Conservation (phyloP, 2,329 filamentous ascomycete species). For the Aureobasidium pullulans region DNA sequence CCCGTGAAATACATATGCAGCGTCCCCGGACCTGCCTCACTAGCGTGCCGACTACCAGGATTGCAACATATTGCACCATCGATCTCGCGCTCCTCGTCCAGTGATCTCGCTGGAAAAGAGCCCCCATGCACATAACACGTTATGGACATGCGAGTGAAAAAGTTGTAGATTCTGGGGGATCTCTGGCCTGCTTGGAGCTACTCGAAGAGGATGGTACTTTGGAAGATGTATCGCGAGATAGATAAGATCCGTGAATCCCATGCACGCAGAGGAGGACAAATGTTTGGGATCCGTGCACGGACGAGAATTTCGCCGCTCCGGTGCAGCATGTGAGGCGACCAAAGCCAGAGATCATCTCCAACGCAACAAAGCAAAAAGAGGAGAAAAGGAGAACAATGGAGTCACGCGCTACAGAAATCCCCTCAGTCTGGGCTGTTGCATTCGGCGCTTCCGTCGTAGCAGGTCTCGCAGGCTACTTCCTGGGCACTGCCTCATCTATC, state of each 20-base stretch:
- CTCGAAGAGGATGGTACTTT: neutral
- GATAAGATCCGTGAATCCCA: neutral
- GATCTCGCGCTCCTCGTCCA: neutral
- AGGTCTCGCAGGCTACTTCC: constrained; percentile 68
- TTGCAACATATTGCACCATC: neutral
- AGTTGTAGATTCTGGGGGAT: constrained; percentile 1
- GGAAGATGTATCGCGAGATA: neutral
- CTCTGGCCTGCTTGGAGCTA: neutral
- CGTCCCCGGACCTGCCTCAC: neutral
- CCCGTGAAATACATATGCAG: neutral
- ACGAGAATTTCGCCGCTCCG: neutral
- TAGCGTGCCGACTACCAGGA: neutral
- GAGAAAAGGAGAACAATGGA: constrained; percentile 6
- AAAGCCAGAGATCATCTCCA: neutral
- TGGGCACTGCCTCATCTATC: constrained; percentile 57
- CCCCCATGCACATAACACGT: constrained; percentile 1
- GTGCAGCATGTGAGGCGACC: neutral
- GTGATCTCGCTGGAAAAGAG: neutral
- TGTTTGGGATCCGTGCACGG: neutral
- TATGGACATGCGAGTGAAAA: neutral
- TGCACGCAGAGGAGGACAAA: constrained; percentile 2
- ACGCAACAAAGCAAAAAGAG: constrained; percentile 7
- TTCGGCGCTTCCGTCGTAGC: constrained; percentile 67
- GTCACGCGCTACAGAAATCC: constrained; percentile 28
- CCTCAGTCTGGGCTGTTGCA: constrained; percentile 53